Base-by-base conservation (phyloP, 495 filamentous ascomycete species). In the Aspergillus sparsus region DNA sequence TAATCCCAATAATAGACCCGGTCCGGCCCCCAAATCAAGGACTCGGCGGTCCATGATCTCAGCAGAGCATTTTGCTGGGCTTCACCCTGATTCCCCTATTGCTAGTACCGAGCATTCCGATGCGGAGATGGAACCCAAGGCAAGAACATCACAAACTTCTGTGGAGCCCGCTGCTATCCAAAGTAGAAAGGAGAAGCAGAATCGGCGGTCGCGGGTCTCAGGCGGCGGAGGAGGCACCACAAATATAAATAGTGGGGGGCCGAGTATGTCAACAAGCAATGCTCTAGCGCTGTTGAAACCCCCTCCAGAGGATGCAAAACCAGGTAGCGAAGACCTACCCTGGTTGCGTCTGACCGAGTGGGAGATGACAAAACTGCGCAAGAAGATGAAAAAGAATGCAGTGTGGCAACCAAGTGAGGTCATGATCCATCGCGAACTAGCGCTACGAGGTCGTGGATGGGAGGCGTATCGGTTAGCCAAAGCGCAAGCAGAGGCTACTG, bases 321-420 rank as follows among this genome's bases (percentile, higher is more conserved):
- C 77, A 7, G 94, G 94, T 15, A 91, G 89, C 66, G 77, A 84
- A 58, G 85, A 93, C 66, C 78, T 89, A 33, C 94, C 94, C 0
- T 98, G 94, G 94, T 80, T 93, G 61, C 88, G 91, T 54, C 81
- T 98, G 41, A 97, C 92, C 0, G 84, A 88, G 31, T 97, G 87
- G 74, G 94, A 98, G 65, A 91, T 98, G 76, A 93, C 91, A 4
- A 87, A 86, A 52, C 79, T 98, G 12, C 82, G 94, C 49, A 98
- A 98, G 75, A 84, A 91, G 53, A 98, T 98, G 94, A 98, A 98
- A 78, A 98, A 98, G 82, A 98, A 98, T 65, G 90, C 93, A 0
- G 86, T 92, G 7, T 98, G 94, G 94, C 87, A 87, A 39, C 94
- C 94, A 0, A 96, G 91, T 65, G 91, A 95, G 61, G 96, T 95